Conservation (phyloP, 805 yeast species). For the Wickerhamomyces rabaulensis region DNA sequence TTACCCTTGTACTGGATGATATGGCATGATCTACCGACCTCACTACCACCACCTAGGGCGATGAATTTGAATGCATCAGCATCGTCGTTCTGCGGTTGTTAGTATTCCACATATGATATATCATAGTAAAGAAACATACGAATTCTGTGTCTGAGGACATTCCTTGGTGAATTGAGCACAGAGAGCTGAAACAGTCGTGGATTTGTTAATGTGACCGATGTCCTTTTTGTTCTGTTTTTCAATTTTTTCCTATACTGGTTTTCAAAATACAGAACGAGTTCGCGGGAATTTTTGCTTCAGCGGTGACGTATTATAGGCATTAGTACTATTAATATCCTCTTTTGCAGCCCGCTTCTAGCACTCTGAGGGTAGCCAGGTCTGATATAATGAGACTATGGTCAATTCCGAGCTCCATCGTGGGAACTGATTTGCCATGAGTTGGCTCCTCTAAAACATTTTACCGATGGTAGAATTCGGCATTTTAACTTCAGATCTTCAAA, state of each 20-base stretch:
- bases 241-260: neutral
- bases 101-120: neutral
- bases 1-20: constrained; percentile 88
- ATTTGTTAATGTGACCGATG: neutral
- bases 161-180: neutral
- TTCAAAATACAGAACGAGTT: neutral
- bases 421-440: too few relatives aligned
- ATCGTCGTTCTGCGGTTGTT: constrained; percentile 5
- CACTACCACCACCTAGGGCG: constrained; percentile 97
- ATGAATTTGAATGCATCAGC: constrained; percentile 55
- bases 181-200: neutral
- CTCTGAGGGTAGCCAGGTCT: too few relatives aligned
- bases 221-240: neutral
- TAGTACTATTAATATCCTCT: too few relatives aligned
- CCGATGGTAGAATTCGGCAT: too few relatives aligned
- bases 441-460: too few relatives aligned
- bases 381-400: too few relatives aligned
- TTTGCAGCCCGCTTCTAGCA: too few relatives aligned
- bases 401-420: too few relatives aligned
- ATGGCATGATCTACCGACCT: constrained; percentile 96
- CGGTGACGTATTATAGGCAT: too few relatives aligned
- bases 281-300: neutral
- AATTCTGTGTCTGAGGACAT: neutral
- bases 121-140: too few relatives aligned
- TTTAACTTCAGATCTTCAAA: too few relatives aligned